Evolutionary conservation across 768 basidiomycete genomes (phyloP).

Genomic region (Daedaleopsis sinensis): DNA sequence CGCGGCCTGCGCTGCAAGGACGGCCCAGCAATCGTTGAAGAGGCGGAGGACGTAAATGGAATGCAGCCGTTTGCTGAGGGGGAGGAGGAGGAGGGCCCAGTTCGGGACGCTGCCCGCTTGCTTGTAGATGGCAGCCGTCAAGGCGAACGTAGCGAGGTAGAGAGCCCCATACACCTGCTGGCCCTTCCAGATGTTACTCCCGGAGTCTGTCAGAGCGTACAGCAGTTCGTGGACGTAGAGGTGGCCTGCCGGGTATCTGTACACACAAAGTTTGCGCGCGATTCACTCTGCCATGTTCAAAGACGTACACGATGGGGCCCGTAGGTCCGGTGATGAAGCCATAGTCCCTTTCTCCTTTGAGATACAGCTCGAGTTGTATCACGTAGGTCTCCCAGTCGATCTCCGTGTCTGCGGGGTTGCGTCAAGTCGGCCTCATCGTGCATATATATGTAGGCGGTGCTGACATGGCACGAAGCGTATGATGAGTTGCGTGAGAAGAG

Average conservation of each 20-base stretch:
- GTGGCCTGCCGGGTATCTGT: constrained; percentile 96
- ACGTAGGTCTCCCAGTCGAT: constrained; percentile 99
- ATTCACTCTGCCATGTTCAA: too few species aligned
- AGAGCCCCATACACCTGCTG: constrained; percentile 81
- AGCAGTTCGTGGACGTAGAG: constrained; percentile 80
- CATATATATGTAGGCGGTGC: constrained; percentile 31
- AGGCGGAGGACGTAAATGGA: constrained; percentile 90
- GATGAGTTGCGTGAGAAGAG: constrained; percentile 75
- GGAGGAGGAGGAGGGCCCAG: constrained; percentile 71
- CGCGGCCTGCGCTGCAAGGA: constrained; percentile 64
- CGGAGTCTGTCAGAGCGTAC: constrained; percentile 62
- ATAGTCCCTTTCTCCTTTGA: constrained; percentile 85
- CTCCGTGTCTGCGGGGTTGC: constrained; percentile 77
- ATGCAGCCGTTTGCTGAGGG: constrained; percentile 90
- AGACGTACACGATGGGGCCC: constrained; percentile 81
- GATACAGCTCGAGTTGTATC: constrained; percentile 78
- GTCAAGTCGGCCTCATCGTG: constrained; percentile 2
- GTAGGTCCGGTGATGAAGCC: constrained; percentile 83
- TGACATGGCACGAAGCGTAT: constrained; percentile 83
- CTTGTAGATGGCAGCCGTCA: constrained; percentile 72
- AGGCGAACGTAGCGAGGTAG: constrained; percentile 66
- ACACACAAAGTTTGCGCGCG: not conserved
- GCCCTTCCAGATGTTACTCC: constrained; percentile 59
- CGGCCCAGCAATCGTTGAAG: constrained; percentile 95
- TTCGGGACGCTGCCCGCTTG: constrained; percentile 66